Percentiles rank a stretch among this genome's conserved stretches.
Conservation (phyloP, 2,329 filamentous ascomycete genomes). For the Fonsecaea nubica region DNA sequence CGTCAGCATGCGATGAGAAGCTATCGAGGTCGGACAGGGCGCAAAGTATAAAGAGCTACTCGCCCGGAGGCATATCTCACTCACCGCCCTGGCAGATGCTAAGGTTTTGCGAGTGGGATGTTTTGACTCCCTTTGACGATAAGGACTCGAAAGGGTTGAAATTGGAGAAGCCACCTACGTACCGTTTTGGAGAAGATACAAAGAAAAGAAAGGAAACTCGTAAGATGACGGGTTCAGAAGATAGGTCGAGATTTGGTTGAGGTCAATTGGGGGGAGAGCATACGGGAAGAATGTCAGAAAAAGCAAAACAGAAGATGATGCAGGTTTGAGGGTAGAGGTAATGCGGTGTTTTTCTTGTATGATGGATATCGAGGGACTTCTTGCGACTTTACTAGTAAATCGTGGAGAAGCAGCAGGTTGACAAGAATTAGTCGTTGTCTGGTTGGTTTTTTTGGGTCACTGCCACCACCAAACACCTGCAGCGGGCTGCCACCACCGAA, state of each 20-base stretch:
- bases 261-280: conserved; percentile 10
- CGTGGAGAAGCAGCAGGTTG: conserved; percentile 5
- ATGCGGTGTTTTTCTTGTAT: conserved; percentile 9
- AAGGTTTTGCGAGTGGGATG: conserved; percentile 13
- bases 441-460: background rate
- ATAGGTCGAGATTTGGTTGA: conserved; percentile 4
- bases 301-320: conserved; percentile 2
- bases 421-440: background rate
- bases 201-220: conserved; percentile 19
- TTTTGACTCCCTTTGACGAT: conserved; percentile 13
- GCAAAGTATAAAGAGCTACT: conserved; percentile 2
- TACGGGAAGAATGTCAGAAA: conserved; percentile 6
- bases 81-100: conserved; percentile 19
- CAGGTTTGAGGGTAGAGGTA: conserved; percentile 2
- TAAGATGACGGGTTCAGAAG: conserved; percentile 3
- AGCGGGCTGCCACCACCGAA: background rate
- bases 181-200: conserved; percentile 26
- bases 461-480: background rate
- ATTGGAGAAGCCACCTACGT: conserved; percentile 30
- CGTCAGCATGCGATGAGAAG: conserved; percentile 17
- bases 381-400: background rate
- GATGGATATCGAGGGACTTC: background rate
- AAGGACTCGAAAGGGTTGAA: conserved; percentile 12
- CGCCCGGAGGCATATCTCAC: background rate
- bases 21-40: conserved; percentile 14